These are phyloP conservation scores for Termitomyces sp. DNA, from an alignment of 768 basidiomycete species.

Conservation along the genomic window DNA sequence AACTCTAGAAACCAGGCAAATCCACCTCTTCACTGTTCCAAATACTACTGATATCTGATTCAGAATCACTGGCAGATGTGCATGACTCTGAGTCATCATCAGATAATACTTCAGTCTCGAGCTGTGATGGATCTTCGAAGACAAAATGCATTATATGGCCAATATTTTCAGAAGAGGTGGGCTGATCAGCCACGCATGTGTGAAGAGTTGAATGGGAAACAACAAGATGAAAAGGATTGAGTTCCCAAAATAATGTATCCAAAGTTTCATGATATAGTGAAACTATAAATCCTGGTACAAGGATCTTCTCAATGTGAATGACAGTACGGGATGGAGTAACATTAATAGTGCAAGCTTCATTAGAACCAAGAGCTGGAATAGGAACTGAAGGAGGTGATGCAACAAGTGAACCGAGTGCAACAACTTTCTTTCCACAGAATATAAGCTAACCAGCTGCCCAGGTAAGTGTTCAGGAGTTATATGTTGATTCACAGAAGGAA, in stretches of 20 bases:
- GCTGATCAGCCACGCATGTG: not conserved
- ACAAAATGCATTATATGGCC: not conserved
- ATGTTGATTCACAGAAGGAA: not conserved
- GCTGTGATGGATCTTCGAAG: not conserved
- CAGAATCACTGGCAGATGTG: no score
- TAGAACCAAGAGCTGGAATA: not conserved
- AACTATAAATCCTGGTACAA: slow-evolving; percentile 2
- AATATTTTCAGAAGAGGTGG: not conserved
- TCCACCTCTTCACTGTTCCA: no score
- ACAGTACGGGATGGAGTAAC: not conserved
- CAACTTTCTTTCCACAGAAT: slow-evolving; percentile 1
- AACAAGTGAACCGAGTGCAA: slow-evolving; percentile 3
- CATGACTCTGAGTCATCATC: no score
- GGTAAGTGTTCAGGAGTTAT: not conserved
- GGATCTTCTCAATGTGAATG: not conserved
- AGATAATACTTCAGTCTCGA: no score
- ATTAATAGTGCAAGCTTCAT: not conserved
- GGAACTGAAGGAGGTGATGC: not conserved
- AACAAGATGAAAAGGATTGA: not conserved
- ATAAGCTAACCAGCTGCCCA: slow-evolving; percentile 5
- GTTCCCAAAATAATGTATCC: not conserved
- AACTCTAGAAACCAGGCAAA: no score
- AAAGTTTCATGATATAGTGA: slow-evolving; percentile 5
- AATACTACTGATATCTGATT: no score
- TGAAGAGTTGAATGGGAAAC: not conserved